Conservation (phyloP, 148 eudicot species). For the Drosera capensis region DNA sequence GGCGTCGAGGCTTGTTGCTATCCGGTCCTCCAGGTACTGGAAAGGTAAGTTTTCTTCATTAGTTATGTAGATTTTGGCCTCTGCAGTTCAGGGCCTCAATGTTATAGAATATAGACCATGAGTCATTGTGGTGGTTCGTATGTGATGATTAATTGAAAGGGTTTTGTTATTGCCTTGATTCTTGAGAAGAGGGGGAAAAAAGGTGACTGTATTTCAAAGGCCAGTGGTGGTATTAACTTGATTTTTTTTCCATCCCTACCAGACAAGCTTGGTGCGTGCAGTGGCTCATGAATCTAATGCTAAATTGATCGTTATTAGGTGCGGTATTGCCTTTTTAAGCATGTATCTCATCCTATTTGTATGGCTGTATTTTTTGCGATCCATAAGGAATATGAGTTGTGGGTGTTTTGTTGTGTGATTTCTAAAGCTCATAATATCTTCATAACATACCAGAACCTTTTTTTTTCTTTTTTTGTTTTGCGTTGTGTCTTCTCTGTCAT, state of each 20-base stretch:
- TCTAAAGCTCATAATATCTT: background rate
- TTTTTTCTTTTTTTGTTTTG: background rate
- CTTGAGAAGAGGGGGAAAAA: background rate
- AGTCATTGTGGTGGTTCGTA: background rate
- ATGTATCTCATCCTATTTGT: background rate
- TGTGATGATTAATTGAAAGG: background rate
- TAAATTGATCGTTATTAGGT: constrained; percentile 70
- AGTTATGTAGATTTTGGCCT: too few species aligned
- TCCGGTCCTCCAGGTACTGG: constrained; percentile 97
- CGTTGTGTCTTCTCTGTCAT: constrained; percentile 6
- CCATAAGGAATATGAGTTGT: background rate
- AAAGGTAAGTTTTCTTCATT: constrained; percentile 33
- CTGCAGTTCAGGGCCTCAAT: background rate
- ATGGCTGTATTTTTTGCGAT: background rate
- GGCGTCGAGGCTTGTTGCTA: constrained; percentile 83
- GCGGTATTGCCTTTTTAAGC: constrained; percentile 5
- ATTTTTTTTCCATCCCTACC: constrained; percentile 12
- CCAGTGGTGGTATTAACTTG: background rate
- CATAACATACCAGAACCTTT: background rate
- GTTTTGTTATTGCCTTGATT: background rate
- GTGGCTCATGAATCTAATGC: constrained; percentile 90
- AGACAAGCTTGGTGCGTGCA: constrained; percentile 97
- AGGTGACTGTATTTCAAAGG: background rate
- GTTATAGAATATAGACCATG: background rate
- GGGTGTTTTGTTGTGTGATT: background rate